A percentile compares a stretch with the other conserved stretches of the same genome.
Conservation (phyloP, 1,284 basidiomycete species). For the Trichosporon sp. region DNA sequence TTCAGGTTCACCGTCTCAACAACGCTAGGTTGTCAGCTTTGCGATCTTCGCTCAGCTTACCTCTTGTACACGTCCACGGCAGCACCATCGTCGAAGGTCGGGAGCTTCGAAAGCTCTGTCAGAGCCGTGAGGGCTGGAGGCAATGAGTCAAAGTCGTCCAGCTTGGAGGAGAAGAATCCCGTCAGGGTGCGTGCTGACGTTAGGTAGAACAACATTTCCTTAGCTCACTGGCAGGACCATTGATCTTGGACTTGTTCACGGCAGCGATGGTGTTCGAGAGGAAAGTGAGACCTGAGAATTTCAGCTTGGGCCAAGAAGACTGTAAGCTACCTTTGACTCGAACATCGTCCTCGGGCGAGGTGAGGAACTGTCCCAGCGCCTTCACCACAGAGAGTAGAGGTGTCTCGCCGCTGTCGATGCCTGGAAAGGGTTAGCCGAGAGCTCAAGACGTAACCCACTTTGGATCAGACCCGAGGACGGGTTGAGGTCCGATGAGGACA, state of each 20-base stretch:
- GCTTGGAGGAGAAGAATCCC: constrained; percentile 80
- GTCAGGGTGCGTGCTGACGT: constrained; percentile 74
- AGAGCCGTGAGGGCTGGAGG: constrained; percentile 76
- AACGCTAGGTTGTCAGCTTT: constrained; percentile 60
- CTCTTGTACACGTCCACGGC: constrained; percentile 65
- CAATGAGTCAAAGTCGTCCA: constrained; percentile 80
- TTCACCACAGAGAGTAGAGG: constrained; percentile 83
- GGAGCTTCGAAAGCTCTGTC: constrained; percentile 66
- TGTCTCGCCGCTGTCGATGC: constrained; percentile 65
- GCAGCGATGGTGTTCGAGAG: constrained; percentile 64
- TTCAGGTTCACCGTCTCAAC: constrained; percentile 79
- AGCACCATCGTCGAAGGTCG: constrained; percentile 72
- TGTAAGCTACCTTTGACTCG: constrained; percentile 71
- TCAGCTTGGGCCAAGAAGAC: background rate
- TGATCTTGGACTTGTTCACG: constrained; percentile 69
- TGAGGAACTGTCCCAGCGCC: constrained; percentile 81
- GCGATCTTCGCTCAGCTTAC: constrained; percentile 62
- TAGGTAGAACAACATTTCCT: constrained; percentile 6
- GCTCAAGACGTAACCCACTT: constrained; percentile 34
- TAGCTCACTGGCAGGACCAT: constrained; percentile 74
- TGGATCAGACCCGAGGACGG: constrained; percentile 47
- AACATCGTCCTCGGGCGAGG: constrained; percentile 75
- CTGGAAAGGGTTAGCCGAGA: constrained; percentile 57
- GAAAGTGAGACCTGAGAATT: constrained; percentile 46
- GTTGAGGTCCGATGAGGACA: constrained; percentile 48